phyloP scores from a whole-genome alignment of 441 rosid species.

The Croton laevigatus region DNA sequence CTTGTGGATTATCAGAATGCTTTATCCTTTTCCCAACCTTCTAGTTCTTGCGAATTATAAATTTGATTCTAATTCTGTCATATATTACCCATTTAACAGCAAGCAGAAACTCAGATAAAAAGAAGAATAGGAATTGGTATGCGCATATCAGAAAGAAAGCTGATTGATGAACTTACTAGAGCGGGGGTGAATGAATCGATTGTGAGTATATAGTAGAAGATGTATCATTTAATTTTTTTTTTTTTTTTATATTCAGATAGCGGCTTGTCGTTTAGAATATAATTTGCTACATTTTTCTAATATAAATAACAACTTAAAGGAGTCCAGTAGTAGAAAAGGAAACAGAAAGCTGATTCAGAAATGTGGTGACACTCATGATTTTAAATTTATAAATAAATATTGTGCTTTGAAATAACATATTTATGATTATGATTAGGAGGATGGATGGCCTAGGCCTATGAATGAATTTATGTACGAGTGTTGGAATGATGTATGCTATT shows the following conservation, averaged over 20 bases:
- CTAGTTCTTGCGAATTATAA: neutral
- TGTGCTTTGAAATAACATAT: no score
- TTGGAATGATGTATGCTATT: neutral
- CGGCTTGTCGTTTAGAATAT: neutral
- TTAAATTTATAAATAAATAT: no score
- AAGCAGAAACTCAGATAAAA: slow-evolving; percentile 94
- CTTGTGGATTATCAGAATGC: neutral
- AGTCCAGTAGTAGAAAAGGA: neutral
- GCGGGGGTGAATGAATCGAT: slow-evolving; percentile 91
- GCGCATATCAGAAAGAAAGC: slow-evolving; percentile 81
- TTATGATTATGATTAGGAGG: no score
- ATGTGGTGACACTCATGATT: neutral
- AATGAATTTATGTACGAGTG: no score
- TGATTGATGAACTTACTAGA: slow-evolving; percentile 80
- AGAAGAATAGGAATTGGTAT: slow-evolving; percentile 87
- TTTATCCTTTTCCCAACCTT: neutral
- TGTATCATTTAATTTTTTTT: neutral
- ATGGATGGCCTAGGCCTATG: no score
- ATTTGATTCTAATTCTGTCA: neutral
- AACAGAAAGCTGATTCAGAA: neutral
- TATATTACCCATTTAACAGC: slow-evolving; percentile 36
- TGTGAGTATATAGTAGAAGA: slow-evolving; percentile 39
- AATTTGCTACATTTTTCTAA: neutral
- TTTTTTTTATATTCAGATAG: neutral
- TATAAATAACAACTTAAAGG: neutral